These are phyloP conservation scores for Ophiosphaerella narmari DNA, from an alignment of 2,329 filamentous ascomycete species.

Conservation along the genomic window DNA sequence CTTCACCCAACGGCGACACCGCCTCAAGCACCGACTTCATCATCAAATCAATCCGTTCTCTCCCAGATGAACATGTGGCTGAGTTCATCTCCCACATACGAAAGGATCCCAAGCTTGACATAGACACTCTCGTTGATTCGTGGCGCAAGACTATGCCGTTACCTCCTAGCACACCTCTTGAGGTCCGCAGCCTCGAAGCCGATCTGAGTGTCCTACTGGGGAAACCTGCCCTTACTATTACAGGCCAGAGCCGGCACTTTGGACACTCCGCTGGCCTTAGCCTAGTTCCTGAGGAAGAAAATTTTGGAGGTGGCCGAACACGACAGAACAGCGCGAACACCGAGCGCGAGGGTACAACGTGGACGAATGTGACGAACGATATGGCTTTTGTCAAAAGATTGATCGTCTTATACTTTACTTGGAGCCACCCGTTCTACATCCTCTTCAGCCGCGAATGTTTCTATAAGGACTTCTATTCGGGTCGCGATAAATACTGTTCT, in stretches of 20 bases:
- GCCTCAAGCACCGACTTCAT: slow-evolving; percentile 43
- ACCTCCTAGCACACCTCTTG: slow-evolving; percentile 28
- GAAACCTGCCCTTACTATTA: slow-evolving; percentile 38
- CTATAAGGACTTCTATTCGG: slow-evolving; percentile 65
- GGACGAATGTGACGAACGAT: slow-evolving; percentile 67
- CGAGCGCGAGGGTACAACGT: slow-evolving; percentile 44
- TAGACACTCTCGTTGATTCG: slow-evolving; percentile 47
- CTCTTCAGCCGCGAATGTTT: slow-evolving; percentile 75
- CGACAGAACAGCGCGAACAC: slow-evolving; percentile 14
- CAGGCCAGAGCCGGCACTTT: slow-evolving; percentile 43
- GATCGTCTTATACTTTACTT: slow-evolving; percentile 68
- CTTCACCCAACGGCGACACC: slow-evolving; percentile 11
- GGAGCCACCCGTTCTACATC: slow-evolving; percentile 77
- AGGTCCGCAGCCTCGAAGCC: slow-evolving; percentile 37
- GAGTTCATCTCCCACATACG: slow-evolving; percentile 51
- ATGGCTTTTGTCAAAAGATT: slow-evolving; percentile 65
- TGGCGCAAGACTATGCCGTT: slow-evolving; percentile 47
- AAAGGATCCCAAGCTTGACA: slow-evolving; percentile 46
- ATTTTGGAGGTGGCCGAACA: slow-evolving; percentile 26
- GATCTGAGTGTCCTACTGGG: slow-evolving; percentile 46
- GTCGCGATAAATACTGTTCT: slow-evolving; percentile 68
- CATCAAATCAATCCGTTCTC: slow-evolving; percentile 49
- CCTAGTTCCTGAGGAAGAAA: slow-evolving; percentile 43
- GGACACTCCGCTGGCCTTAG: slow-evolving; percentile 46
- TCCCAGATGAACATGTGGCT: slow-evolving; percentile 52